Evolutionary conservation across 176 grass and related monocot species (phyloP).

Genomic region (Oryza rufipogon): DNA sequence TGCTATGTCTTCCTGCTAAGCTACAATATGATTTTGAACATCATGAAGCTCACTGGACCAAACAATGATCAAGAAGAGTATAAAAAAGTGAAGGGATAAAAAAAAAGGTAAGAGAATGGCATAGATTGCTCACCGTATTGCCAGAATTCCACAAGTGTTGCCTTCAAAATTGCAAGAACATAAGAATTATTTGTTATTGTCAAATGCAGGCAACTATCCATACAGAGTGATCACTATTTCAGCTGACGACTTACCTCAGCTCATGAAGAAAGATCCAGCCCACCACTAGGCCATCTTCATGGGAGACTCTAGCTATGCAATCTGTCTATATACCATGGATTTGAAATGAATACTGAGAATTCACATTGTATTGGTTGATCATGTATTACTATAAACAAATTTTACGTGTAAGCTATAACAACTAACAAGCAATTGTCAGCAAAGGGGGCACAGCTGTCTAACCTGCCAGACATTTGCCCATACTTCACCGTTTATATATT

Average conservation of each 20-base stretch:
- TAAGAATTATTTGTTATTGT: constrained; percentile 2
- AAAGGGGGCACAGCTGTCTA: constrained; percentile 38
- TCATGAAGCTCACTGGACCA: neutral
- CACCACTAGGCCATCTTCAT: constrained; percentile 66
- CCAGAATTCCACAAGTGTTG: constrained; percentile 56
- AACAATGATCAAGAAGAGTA: neutral
- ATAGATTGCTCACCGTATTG: constrained; percentile 43
- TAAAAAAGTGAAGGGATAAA: neutral
- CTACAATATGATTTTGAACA: neutral
- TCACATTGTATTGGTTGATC: constrained; percentile 25
- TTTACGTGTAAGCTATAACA: neutral
- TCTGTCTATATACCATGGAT: constrained; percentile 75
- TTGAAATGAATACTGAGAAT: constrained; percentile 38
- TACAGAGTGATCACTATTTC: neutral
- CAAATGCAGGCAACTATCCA: neutral
- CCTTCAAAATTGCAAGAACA: constrained; percentile 45
- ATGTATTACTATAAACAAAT: neutral
- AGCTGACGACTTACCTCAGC: constrained; percentile 51
- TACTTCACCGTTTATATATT: constrained; percentile 92
- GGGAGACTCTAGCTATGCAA: constrained; percentile 94
- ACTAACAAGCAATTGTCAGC: neutral
- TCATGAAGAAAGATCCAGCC: constrained; percentile 92
- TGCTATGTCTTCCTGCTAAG: neutral
- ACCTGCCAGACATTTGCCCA: constrained; percentile 99
- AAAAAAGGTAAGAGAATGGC: neutral